Evolutionary conservation across 768 basidiomycete species (phyloP).

Genomic region (Podaxis rugospora): DNA sequence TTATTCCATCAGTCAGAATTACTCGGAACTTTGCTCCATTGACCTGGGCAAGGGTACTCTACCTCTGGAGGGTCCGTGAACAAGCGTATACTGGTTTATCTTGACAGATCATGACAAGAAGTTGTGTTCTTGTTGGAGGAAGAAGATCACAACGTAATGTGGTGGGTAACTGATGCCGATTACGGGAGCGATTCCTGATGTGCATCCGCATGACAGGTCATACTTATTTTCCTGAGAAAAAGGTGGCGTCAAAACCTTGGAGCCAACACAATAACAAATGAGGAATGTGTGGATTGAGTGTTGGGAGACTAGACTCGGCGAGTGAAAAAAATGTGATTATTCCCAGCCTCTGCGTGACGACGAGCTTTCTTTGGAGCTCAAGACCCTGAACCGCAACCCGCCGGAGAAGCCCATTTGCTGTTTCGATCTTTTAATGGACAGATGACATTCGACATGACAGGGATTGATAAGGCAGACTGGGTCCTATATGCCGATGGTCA

Average conservation of each 20-base stretch:
- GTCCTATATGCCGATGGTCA: not conserved
- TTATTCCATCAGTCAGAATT: not conserved
- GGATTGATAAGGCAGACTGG: not conserved
- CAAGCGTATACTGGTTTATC: not conserved
- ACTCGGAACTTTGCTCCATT: not conserved
- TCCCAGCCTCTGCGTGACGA: not conserved
- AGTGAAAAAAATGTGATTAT: not conserved
- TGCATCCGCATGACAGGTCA: slow-evolving; percentile 3
- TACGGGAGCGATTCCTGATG: slow-evolving; percentile 3
- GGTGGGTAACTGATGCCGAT: not conserved
- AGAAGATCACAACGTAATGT: not conserved
- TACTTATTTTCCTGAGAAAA: not conserved
- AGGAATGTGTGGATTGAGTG: not conserved
- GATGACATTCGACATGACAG: slow-evolving; percentile 5
- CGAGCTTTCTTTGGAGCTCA: not conserved
- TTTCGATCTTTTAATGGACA: not conserved
- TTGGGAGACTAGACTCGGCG: not conserved
- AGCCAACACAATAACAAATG: not conserved
- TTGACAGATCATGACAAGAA: slow-evolving; percentile 11
- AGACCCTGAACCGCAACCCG: not conserved
- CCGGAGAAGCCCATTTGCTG: not conserved
- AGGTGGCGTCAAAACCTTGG: slow-evolving; percentile 1
- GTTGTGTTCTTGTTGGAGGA: not conserved
- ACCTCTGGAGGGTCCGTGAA: not conserved
- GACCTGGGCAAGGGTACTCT: not conserved